Evolutionary conservation across 805 yeast genomes (phyloP).

Genomic region (Candida corydali): DNA sequence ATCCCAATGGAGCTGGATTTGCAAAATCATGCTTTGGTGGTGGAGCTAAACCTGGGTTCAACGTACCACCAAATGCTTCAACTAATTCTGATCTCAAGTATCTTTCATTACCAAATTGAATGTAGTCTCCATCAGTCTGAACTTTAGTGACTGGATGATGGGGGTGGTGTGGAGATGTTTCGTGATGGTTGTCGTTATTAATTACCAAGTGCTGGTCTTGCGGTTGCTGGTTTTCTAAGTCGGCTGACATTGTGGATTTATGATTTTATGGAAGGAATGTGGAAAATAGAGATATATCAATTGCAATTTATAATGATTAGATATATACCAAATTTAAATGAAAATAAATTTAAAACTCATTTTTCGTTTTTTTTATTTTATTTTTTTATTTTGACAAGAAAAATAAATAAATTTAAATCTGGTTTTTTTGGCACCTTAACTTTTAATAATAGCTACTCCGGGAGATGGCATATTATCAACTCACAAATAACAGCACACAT

Average conservation of each 20-base stretch:
- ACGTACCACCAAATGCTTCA: conserved; percentile 78
- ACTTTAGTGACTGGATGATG: conserved; percentile 24
- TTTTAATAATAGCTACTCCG: too few species aligned
- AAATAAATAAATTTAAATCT: too few species aligned
- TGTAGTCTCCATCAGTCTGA: conserved; percentile 52
- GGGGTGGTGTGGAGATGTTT: conserved; percentile 7
- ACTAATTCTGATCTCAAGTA: conserved; percentile 58
- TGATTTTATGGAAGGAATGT: not conserved
- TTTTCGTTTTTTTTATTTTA: not conserved
- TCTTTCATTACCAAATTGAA: conserved; percentile 68
- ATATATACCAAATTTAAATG: too few species aligned
- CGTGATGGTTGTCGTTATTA: conserved; percentile 7
- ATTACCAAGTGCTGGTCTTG: conserved; percentile 23
- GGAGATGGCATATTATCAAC: too few species aligned
- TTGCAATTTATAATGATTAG: not conserved
- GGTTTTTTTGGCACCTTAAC: not conserved
- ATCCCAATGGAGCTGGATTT: conserved; percentile 74
- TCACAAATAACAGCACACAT: too few species aligned
- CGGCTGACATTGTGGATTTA: conserved; percentile 15
- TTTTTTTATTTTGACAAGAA: not conserved
- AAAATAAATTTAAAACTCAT: too few species aligned
- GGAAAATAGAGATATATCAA: not conserved
- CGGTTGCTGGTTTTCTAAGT: conserved; percentile 35
- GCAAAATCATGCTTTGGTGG: conserved; percentile 46
- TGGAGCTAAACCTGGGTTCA: conserved; percentile 58